Conservation (phyloP, 495 filamentous ascomycete species). For the Hypoxylon fragiforme region DNA sequence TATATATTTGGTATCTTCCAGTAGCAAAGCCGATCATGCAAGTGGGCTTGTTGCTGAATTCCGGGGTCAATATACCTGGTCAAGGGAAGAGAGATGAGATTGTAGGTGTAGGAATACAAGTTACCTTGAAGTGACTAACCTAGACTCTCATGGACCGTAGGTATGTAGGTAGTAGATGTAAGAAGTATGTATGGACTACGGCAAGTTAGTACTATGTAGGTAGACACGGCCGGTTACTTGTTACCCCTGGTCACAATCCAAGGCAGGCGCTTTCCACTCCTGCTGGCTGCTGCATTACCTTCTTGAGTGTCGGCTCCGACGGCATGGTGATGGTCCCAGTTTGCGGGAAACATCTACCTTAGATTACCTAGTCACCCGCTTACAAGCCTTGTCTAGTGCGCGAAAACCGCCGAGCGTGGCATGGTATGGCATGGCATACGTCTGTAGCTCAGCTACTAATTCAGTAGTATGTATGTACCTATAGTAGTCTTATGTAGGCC, state of each 20-base stretch:
- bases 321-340: slow-evolving; percentile 29
- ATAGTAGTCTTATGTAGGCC: no score
- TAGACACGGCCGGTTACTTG: slow-evolving; percentile 9
- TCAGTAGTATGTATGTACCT: slow-evolving; percentile 9
- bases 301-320: slow-evolving; percentile 23
- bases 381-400: slow-evolving; percentile 9
- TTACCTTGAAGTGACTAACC: no score
- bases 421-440: no score
- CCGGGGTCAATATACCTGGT: not conserved
- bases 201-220: no score
- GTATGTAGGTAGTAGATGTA: no score
- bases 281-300: slow-evolving; percentile 4
- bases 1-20: slow-evolving; percentile 15
- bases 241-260: slow-evolving; percentile 25
- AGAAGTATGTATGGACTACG: not conserved
- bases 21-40: slow-evolving; percentile 1
- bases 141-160: slow-evolving; percentile 14
- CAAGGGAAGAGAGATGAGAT: not conserved
- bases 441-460: slow-evolving; percentile 4
- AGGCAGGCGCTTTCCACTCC: slow-evolving; percentile 7
- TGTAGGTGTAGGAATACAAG: not conserved
- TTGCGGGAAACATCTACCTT: slow-evolving; percentile 25
- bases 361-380: slow-evolving; percentile 3
- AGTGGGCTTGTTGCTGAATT: slow-evolving; percentile 4
- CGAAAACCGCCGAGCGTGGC: slow-evolving; percentile 26